These are phyloP conservation scores for Micractinium sp. DNA, from an alignment of 139 green algal genomes.

Conservation along the genomic window DNA sequence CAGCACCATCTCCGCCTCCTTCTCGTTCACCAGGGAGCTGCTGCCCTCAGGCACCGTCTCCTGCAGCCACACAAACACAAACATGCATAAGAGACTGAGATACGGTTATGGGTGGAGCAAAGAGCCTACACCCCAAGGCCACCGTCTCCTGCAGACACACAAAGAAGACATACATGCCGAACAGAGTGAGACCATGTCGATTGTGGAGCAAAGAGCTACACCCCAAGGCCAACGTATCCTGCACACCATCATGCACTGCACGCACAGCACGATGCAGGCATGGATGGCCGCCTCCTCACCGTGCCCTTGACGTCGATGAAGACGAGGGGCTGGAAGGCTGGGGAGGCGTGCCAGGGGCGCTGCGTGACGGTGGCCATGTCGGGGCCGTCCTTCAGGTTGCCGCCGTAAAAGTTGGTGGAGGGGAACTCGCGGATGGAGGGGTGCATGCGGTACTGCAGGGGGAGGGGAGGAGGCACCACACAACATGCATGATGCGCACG, in stretches of 20 bases:
- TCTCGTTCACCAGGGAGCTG: conserved; percentile 63
- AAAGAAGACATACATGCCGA: no score
- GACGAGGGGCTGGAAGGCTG: conserved; percentile 30
- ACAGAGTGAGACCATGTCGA: no score
- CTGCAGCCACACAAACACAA: conserved; percentile 4
- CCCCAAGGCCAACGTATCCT: no score
- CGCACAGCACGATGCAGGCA: conserved; percentile 29
- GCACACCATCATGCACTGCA: not conserved
- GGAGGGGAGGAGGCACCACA: not conserved
- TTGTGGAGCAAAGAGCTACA: no score
- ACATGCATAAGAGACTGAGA: not conserved
- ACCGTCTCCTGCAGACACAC: no score
- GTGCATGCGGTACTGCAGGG: conserved; percentile 94
- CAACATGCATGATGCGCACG: not conserved
- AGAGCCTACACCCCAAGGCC: no score
- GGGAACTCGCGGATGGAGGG: conserved; percentile 71
- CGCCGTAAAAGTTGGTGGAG: conserved; percentile 69
- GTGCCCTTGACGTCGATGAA: conserved; percentile 81
- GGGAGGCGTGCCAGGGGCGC: conserved; percentile 74
- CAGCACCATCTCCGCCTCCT: conserved; percentile 79
- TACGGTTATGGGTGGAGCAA: not conserved
- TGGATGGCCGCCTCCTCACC: conserved; percentile 29
- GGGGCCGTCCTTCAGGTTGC: conserved; percentile 65
- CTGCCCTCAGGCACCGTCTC: conserved; percentile 55
- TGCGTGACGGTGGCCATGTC: conserved; percentile 62